Conservation (phyloP, 257 asterid species). For the Lantana camara region DNA sequence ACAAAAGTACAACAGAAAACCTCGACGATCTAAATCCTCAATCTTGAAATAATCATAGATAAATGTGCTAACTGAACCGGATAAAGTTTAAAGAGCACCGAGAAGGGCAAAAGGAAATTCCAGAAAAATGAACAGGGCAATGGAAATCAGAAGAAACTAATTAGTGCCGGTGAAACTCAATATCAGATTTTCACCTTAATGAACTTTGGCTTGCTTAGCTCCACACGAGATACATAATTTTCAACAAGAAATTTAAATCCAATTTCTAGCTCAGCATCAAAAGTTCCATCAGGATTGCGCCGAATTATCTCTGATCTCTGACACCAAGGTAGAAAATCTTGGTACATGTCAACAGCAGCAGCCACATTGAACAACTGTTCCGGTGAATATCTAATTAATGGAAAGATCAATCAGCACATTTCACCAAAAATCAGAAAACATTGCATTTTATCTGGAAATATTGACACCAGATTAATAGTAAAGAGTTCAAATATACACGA, state of each 20-base stretch:
- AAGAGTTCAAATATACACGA: too few species aligned
- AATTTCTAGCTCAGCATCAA: constrained; percentile 92
- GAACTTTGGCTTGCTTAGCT: constrained; percentile 58
- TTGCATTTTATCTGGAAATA: background rate
- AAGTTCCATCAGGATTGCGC: constrained; percentile 72
- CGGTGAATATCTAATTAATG: constrained; percentile 72
- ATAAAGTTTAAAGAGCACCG: too few species aligned
- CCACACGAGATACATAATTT: constrained; percentile 89
- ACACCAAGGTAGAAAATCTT: constrained; percentile 98
- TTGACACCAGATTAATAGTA: background rate
- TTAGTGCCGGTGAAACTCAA: background rate
- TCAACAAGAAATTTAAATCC: constrained; percentile 93
- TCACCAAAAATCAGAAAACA: background rate
- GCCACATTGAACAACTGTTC: constrained; percentile 96
- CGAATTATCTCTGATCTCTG: constrained; percentile 79
- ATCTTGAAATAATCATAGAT: background rate
- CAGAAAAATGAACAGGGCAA: background rate
- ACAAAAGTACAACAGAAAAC: background rate
- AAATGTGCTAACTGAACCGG: too few species aligned
- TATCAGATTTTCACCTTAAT: constrained; percentile 58
- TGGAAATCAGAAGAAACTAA: background rate
- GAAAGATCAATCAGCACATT: constrained; percentile 22
- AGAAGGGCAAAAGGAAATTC: background rate
- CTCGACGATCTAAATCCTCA: background rate
- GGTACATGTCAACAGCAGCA: constrained; percentile 96